These are phyloP conservation scores for Nicotiana rustica DNA, from an alignment of 305 asterid species.

Conservation along the genomic window DNA sequence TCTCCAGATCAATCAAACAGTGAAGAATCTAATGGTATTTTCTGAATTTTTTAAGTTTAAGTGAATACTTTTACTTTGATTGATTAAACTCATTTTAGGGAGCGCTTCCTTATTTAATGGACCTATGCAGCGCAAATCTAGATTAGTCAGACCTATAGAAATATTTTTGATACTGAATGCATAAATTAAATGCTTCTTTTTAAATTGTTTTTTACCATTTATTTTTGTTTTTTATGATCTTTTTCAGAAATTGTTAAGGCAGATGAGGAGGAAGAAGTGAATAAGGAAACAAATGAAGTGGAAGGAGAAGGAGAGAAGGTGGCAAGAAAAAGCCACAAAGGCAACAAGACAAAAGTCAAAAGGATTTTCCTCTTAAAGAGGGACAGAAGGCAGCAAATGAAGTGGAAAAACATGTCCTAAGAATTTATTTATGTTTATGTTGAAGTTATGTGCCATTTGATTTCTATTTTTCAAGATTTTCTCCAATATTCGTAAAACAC, in stretches of 20 bases:
- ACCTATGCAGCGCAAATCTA: too few relatives aligned
- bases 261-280: too few relatives aligned
- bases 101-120: too few relatives aligned
- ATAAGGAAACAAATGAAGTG: neutral
- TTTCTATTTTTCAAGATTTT: neutral
- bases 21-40: neutral
- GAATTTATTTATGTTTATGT: neutral
- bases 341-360: neutral
- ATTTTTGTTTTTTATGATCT: neutral
- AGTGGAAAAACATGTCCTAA: constrained; percentile 1
- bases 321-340: neutral
- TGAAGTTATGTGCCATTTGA: neutral
- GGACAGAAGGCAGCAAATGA: constrained; percentile 25
- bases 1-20: neutral
- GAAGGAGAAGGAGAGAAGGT: neutral
- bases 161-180: too few relatives aligned
- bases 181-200: neutral
- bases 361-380: neutral
- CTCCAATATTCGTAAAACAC: neutral
- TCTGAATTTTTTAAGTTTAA: too few relatives aligned
- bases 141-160: too few relatives aligned
- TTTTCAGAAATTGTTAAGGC: neutral
- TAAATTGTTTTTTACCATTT: neutral
- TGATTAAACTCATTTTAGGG: too few relatives aligned
- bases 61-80: too few relatives aligned